Base-by-base conservation (phyloP, 257 asterid species). In the Mitragyna speciosa region DNA sequence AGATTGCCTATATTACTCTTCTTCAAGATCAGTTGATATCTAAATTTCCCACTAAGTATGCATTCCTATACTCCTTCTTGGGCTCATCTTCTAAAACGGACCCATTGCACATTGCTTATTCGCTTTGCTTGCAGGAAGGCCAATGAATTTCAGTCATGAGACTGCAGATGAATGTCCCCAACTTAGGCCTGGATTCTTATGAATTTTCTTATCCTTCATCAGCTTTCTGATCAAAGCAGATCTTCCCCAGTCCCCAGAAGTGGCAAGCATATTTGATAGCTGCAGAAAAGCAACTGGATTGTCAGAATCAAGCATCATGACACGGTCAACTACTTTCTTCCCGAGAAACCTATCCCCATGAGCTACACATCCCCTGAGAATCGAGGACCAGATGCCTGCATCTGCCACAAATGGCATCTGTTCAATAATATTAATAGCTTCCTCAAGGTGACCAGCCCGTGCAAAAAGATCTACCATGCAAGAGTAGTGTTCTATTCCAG, bases 381-480 rank as follows among this genome's bases (percentile, higher is more conserved):
- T 69, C 56, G 94, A 87, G 2, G 87, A 86, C 98, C 98, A 95
- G 91, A 90, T 91, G 86, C 90, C 78, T 71, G 90, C 91, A 88
- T 93, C 97, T 61, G 85, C 84, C 63, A 84, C 82, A 76, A 81
- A 86, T 65, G 95, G 91, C 88, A 93, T 88, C 82, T 82, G 82
- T 47, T 87, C 81, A 16, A 90, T 81, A 58, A 95, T 89, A 76
- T 83, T 83, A 8, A 95, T 78, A 54, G 99, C 94, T 85, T 92
- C 97, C 64, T 85, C 87, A 66, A 90, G 73, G 69, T 78, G 83
- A 51, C 97, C 98, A 6, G 89, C 91, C 69, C 98, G 85, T 28
- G 96, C 91, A 66, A 88, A 77, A 85, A 95, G 94, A 89, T 92
- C 98, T 19, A 93, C 86, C 96, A 95, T 86, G 91, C 99, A 95